Conservation (phyloP, 2,329 filamentous ascomycete species). For the Colletotrichum echinochloae region DNA sequence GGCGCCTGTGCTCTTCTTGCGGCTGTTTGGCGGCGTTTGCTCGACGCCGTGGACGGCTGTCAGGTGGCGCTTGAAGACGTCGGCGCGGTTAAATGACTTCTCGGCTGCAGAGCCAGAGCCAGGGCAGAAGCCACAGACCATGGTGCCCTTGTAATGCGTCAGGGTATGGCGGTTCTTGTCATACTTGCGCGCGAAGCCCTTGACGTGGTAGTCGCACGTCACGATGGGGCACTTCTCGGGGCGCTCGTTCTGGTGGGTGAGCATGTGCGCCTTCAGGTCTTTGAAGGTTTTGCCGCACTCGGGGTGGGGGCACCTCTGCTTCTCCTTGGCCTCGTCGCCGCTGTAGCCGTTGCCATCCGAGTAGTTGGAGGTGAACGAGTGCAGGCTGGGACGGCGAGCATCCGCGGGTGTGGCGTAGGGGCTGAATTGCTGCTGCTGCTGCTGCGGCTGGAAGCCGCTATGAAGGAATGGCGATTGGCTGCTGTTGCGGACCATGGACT, state of each 20-base stretch:
- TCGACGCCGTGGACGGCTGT: slow-evolving; percentile 93
- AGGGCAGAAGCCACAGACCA: slow-evolving; percentile 96
- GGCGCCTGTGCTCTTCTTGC: slow-evolving; percentile 71
- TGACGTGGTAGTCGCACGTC: slow-evolving; percentile 90
- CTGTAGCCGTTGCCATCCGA: slow-evolving; percentile 69
- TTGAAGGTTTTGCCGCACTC: slow-evolving; percentile 91
- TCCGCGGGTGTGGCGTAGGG: slow-evolving; percentile 63
- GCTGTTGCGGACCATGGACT: slow-evolving; percentile 62
- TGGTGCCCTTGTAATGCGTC: slow-evolving; percentile 96
- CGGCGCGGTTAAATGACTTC: slow-evolving; percentile 95
- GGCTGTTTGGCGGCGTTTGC: slow-evolving; percentile 91
- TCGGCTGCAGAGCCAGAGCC: slow-evolving; percentile 89
- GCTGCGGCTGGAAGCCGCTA: slow-evolving; percentile 62
- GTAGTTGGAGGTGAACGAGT: slow-evolving; percentile 75
- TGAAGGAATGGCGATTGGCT: slow-evolving; percentile 77
- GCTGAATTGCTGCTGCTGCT: slow-evolving; percentile 60
- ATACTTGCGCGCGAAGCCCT: slow-evolving; percentile 95
- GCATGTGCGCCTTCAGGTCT: slow-evolving; percentile 92
- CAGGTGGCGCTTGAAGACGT: slow-evolving; percentile 95
- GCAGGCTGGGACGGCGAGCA: slow-evolving; percentile 73
- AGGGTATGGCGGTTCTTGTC: slow-evolving; percentile 96
- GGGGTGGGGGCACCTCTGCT: slow-evolving; percentile 80
- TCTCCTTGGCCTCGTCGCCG: slow-evolving; percentile 74
- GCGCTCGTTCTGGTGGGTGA: slow-evolving; percentile 90
- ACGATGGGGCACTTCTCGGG: slow-evolving; percentile 95